Conservation (phyloP, 2,329 filamentous ascomycete species). For the Dryadomyces quercivorus region DNA sequence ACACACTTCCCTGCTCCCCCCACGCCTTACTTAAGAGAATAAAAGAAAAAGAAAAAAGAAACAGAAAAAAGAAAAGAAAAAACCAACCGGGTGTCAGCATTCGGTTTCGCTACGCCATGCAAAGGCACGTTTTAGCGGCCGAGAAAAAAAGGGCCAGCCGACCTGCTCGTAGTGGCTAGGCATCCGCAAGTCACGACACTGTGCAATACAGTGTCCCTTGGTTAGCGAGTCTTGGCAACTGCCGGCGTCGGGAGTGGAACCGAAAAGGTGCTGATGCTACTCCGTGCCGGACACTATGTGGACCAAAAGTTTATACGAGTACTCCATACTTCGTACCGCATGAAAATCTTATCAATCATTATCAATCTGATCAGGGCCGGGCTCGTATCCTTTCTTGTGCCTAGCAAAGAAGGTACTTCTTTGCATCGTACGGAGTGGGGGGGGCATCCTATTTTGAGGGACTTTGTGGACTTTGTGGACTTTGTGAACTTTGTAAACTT, state of each 20-base stretch:
- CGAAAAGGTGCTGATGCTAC: neutral
- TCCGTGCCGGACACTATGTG: neutral
- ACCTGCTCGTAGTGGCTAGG: neutral
- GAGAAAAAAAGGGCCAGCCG: neutral
- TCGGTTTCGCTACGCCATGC: neutral
- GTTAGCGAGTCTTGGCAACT: neutral
- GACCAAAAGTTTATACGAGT: neutral
- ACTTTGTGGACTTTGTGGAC: too few species aligned
- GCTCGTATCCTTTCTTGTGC: too few species aligned
- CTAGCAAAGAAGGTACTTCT: too few species aligned
- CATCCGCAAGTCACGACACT: neutral
- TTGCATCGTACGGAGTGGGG: too few species aligned
- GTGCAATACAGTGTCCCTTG: neutral
- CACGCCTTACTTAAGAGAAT: too few species aligned
- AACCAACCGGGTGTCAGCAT: neutral
- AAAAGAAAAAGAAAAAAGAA: neutral
- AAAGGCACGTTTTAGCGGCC: neutral
- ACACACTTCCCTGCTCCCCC: too few species aligned
- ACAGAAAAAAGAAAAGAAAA: neutral
- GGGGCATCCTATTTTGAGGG: too few species aligned
- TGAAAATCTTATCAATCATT: conserved; percentile 5
- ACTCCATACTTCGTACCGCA: neutral
- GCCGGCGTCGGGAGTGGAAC: neutral
- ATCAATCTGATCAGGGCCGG: too few species aligned
- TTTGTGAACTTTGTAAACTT: too few species aligned